Evolutionary conservation across 2,329 filamentous ascomycete species (phyloP).

Genomic region (Cytospora mali): DNA sequence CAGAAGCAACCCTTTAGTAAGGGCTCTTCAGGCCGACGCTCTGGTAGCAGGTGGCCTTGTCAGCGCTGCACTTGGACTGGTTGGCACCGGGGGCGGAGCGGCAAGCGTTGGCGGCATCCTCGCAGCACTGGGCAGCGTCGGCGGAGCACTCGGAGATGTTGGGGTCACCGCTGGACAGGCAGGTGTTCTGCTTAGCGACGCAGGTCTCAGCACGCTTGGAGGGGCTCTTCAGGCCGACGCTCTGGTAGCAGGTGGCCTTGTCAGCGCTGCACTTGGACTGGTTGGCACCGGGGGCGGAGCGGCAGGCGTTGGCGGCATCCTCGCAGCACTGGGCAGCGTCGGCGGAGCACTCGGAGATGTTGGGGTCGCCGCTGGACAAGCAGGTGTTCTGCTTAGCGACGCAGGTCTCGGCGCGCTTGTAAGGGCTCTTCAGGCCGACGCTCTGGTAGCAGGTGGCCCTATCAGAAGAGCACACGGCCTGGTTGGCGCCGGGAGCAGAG

Average conservation of each 20-base stretch:
- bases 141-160: not conserved
- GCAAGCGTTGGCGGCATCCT: not conserved
- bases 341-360: not conserved
- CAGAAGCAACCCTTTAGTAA: constrained; percentile 8
- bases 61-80: constrained; percentile 1
- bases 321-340: not conserved
- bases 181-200: not conserved
- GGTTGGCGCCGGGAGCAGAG: not conserved
- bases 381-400: no score
- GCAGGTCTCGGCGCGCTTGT: no score
- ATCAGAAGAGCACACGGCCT: not conserved
- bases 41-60: constrained; percentile 11
- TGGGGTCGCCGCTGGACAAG: no score
- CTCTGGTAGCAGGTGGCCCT: no score
- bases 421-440: no score
- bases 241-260: constrained; percentile 6
- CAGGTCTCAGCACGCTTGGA: constrained; percentile 11
- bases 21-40: constrained; percentile 1
- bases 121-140: constrained; percentile 8
- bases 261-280: not conserved
- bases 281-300: not conserved
- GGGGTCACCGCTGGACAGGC: not conserved
- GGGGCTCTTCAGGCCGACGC: constrained; percentile 3
- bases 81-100: constrained; percentile 7
- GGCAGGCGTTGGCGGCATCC: not conserved